These are phyloP conservation scores for Cladophialophora carrionii DNA, from an alignment of 2,329 filamentous ascomycete species.

Conservation along the genomic window DNA sequence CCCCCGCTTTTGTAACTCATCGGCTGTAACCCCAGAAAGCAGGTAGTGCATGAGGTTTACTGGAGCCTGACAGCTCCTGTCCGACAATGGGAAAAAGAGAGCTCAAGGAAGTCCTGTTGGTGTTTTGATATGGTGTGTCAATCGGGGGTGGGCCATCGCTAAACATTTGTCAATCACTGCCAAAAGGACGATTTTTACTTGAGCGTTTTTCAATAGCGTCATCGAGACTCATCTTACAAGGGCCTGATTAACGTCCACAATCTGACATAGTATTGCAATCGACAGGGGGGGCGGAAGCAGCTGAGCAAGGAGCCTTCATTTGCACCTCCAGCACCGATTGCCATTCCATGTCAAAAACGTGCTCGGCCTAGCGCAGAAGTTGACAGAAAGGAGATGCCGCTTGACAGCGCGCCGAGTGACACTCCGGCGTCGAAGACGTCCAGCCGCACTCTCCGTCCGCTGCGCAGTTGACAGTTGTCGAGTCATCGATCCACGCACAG, in stretches of 20 bases:
- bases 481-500: not conserved
- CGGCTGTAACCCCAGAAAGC: not conserved
- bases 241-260: not conserved
- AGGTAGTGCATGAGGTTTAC: not conserved
- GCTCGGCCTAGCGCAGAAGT: slow-evolving; percentile 8
- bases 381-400: not conserved
- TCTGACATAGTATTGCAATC: not conserved
- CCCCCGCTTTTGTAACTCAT: not conserved
- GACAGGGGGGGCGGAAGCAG: not conserved
- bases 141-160: not conserved
- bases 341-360: slow-evolving; percentile 14
- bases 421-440: not conserved
- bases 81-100: not conserved
- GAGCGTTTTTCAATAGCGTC: not conserved
- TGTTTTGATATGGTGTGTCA: not conserved
- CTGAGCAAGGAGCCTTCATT: not conserved
- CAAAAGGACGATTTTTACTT: not conserved
- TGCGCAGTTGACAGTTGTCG: not conserved
- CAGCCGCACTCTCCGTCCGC: not conserved
- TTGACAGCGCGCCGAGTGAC: not conserved
- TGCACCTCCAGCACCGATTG: not conserved
- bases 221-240: not conserved
- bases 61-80: too few species aligned
- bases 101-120: not conserved
- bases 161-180: not conserved